Evolutionary conservation across 164 flowering plant genomes (phyloP).

Genomic region (Brasenia schreberi): DNA sequence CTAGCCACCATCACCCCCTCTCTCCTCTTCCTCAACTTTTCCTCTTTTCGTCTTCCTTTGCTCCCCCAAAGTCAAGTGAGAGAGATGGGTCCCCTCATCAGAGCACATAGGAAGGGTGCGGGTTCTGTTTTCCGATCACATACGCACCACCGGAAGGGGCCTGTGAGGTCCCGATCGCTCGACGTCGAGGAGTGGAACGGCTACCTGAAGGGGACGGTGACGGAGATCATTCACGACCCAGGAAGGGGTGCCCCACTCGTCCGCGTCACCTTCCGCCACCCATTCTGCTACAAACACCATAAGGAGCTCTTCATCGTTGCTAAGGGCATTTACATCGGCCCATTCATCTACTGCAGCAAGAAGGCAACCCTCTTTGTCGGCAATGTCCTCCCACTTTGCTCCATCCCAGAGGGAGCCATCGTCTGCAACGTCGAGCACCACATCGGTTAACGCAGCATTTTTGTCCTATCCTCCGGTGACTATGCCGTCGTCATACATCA

Average conservation of each 20-base stretch:
- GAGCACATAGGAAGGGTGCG: conserved; percentile 27
- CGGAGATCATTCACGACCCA: too few species aligned
- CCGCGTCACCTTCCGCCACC: conserved; percentile 40
- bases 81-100: conserved; percentile 11
- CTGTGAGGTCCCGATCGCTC: conserved; percentile 48
- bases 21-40: too few species aligned
- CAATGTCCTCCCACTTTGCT: conserved; percentile 38
- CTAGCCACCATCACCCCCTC: too few species aligned
- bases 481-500: conserved; percentile 41
- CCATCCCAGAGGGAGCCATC: too few species aligned
- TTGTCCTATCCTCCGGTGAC: conserved; percentile 43
- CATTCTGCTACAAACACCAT: conserved; percentile 46
- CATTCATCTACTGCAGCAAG: conserved; percentile 49
- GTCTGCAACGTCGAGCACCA: too few species aligned
- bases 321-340: conserved; percentile 48
- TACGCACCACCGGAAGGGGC: too few species aligned
- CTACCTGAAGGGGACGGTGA: too few species aligned
- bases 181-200: conserved; percentile 34
- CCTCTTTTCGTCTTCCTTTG: too few species aligned
- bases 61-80: too few species aligned
- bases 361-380: conserved; percentile 43
- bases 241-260: too few species aligned
- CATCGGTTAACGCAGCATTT: conserved; percentile 43
- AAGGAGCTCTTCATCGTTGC: conserved; percentile 53
- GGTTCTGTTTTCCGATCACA: conserved; percentile 41